These are phyloP conservation scores for Vigna mungo DNA, from an alignment of 306 rosid genomes.

Conservation along the genomic window DNA sequence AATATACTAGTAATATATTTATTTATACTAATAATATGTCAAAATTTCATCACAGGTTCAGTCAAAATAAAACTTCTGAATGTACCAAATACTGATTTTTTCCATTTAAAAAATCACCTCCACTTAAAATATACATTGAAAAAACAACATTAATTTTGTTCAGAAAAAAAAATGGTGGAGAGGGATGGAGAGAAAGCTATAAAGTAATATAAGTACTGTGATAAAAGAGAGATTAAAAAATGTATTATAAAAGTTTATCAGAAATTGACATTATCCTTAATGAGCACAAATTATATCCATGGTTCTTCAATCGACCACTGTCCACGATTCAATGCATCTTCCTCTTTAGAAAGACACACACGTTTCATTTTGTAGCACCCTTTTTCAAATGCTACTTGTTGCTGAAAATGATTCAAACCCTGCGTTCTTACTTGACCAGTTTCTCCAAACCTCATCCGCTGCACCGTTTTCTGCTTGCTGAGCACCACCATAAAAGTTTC, in stretches of 20 bases:
- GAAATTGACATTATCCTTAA: conserved; percentile 14
- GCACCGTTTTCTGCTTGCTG: conserved; percentile 47
- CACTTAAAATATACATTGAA: no score
- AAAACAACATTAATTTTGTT: neutral
- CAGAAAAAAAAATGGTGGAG: neutral
- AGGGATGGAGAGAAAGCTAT: neutral
- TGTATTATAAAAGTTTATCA: neutral
- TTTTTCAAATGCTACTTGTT: conserved; percentile 52
- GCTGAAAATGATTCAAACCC: conserved; percentile 66
- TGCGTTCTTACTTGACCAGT: conserved; percentile 56
- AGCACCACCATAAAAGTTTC: conserved; percentile 49
- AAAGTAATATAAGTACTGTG: neutral
- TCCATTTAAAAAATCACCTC: no score
- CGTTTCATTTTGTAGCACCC: conserved; percentile 1
- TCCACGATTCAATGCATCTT: conserved; percentile 23
- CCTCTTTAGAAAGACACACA: conserved; percentile 38
- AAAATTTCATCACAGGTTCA: no score
- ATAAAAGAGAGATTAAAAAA: neutral
- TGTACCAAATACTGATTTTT: no score
- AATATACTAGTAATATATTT: no score
- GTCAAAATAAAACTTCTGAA: no score
- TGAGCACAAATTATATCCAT: conserved; percentile 5
- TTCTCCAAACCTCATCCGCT: conserved; percentile 61
- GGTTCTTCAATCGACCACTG: conserved; percentile 36
- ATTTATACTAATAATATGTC: no score